Conservation (phyloP, 345 rosid species). For the Corymbia maculata region DNA sequence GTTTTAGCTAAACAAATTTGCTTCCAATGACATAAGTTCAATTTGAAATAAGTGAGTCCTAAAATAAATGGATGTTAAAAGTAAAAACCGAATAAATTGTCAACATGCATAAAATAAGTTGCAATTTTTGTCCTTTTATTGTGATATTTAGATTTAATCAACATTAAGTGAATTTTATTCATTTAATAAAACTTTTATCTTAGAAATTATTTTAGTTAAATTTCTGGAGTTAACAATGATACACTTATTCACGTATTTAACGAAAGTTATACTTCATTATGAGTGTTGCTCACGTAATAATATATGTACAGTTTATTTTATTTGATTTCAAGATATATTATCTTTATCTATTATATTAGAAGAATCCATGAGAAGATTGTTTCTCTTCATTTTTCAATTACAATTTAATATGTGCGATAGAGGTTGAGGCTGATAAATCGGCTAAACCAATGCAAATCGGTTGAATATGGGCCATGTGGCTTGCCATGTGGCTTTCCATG, state of each 20-base stretch:
- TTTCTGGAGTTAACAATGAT: background rate
- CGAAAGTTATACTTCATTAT: background rate
- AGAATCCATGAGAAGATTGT: background rate
- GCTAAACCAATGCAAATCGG: background rate
- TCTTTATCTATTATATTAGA: background rate
- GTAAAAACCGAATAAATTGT: background rate
- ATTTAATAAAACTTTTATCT: background rate
- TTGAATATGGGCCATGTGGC: background rate
- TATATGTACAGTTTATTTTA: too few species aligned
- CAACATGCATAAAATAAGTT: background rate
- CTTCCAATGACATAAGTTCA: background rate
- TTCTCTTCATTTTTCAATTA: background rate
- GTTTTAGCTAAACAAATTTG: background rate
- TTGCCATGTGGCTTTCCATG: background rate
- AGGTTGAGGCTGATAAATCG: background rate
- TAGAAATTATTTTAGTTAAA: background rate
- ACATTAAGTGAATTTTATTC: background rate
- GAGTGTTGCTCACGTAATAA: background rate
- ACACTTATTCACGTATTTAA: background rate
- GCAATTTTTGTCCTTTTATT: background rate
- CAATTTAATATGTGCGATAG: background rate
- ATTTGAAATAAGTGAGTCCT: background rate
- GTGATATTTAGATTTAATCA: background rate
- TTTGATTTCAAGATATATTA: background rate
- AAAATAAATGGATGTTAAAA: background rate